Percentiles rank a stretch among this genome's conserved stretches.
Evolutionary conservation across 805 yeast species (phyloP).

Genomic region (Ogataea minuta): DNA sequence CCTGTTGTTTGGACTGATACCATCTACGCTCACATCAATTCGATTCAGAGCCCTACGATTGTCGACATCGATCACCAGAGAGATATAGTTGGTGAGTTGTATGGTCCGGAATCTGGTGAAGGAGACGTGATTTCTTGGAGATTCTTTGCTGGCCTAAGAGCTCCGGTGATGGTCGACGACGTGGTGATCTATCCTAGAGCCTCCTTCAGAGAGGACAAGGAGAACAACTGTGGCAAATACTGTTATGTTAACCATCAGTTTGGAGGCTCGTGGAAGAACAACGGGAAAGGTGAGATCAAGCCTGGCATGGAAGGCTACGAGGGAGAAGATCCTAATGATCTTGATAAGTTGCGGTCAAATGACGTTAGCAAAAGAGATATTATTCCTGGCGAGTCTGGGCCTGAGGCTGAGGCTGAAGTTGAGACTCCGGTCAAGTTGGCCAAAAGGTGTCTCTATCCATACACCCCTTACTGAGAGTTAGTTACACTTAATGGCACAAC

Average conservation of each 20-base stretch:
- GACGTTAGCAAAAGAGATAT: conserved; percentile 19
- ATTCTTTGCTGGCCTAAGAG: conserved; percentile 34
- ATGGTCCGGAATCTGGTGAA: conserved; percentile 32
- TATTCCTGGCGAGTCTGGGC: conserved; percentile 12
- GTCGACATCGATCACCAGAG: conserved; percentile 34
- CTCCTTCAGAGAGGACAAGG: conserved; percentile 35
- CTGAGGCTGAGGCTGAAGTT: conserved; percentile 5
- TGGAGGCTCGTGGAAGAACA: conserved; percentile 38
- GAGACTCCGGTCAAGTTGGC: conserved; percentile 13
- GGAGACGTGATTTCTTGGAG: conserved; percentile 33
- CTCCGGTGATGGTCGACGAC: conserved; percentile 36
- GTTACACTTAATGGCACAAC: neutral
- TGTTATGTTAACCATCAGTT: conserved; percentile 35
- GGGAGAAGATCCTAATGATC: conserved; percentile 24
- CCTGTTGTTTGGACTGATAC: conserved; percentile 78
- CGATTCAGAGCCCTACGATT: conserved; percentile 33
- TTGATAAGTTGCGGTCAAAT: conserved; percentile 16
- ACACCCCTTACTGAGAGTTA: conserved; percentile 19
- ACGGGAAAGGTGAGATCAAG: conserved; percentile 37
- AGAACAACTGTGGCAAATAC: conserved; percentile 35
- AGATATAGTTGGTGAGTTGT: conserved; percentile 29
- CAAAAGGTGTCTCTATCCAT: conserved; percentile 25
- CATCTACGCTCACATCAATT: conserved; percentile 61
- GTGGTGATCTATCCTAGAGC: conserved; percentile 35
- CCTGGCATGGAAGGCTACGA: conserved; percentile 30